Conservation (phyloP, 2,329 filamentous ascomycete genomes). For the Raffaelea ambrosiae region DNA sequence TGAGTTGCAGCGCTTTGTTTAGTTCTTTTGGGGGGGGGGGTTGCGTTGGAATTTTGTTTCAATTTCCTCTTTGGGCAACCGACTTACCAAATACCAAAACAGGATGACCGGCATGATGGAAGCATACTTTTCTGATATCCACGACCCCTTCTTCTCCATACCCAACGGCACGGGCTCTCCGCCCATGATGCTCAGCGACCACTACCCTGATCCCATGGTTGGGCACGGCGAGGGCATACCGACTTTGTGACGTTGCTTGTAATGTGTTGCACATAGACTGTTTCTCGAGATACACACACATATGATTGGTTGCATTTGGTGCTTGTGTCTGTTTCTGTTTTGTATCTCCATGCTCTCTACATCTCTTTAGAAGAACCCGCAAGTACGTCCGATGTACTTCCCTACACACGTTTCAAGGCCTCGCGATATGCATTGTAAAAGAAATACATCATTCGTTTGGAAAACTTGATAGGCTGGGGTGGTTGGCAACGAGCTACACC, state of each 20-base stretch:
- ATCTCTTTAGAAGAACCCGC: no score
- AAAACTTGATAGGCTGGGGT: no score
- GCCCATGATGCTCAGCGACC: constrained; percentile 8
- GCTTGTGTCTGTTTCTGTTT: no score
- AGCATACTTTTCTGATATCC: constrained; percentile 13
- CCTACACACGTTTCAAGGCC: no score
- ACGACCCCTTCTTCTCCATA: constrained; percentile 11
- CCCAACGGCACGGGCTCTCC: constrained; percentile 2
- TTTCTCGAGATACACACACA: neutral
- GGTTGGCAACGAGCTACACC: no score
- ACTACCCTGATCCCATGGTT: constrained; percentile 5
- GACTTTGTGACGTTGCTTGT: neutral
- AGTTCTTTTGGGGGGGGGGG: neutral
- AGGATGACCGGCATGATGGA: constrained; percentile 14
- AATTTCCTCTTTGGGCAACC: neutral
- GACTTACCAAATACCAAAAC: neutral
- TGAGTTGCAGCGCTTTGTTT: constrained; percentile 1
- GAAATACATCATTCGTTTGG: no score
- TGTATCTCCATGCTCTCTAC: no score
- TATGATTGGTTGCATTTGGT: no score
- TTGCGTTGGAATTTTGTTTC: no score
- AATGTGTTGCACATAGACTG: neutral
- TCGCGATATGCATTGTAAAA: no score
- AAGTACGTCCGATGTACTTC: no score
- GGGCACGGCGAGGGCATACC: neutral